phyloP scores from a whole-genome alignment of 805 yeast genomes.

The Saccharomycopsis schoenii region DNA sequence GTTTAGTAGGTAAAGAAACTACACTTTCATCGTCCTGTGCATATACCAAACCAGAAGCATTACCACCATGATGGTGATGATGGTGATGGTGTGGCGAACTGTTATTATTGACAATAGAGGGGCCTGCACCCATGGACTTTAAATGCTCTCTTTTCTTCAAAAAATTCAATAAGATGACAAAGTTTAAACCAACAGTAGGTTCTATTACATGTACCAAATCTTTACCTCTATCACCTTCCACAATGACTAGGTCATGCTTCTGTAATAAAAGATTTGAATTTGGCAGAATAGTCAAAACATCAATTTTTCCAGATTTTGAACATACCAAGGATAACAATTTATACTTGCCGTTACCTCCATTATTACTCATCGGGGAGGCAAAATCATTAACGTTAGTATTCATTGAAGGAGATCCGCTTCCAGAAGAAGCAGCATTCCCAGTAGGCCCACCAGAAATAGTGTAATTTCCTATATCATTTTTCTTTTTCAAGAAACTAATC shows the following conservation, averaged over 20 bases:
- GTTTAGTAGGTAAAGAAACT: conserved; percentile 55
- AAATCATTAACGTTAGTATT: conserved; percentile 9
- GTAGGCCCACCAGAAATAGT: not conserved
- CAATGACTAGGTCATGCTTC: conserved; percentile 58
- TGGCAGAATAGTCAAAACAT: conserved; percentile 56
- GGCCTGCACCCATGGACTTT: conserved; percentile 32
- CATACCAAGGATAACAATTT: conserved; percentile 37
- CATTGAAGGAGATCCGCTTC: conserved; percentile 10
- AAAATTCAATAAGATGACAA: conserved; percentile 65
- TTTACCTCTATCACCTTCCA: conserved; percentile 79
- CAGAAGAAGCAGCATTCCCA: conserved; percentile 14
- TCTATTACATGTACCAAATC: conserved; percentile 67
- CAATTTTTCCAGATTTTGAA: conserved; percentile 58
- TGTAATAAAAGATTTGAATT: conserved; percentile 50
- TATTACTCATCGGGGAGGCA: not conserved
- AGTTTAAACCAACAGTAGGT: conserved; percentile 49
- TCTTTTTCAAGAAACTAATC: conserved; percentile 10
- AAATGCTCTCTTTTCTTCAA: conserved; percentile 64
- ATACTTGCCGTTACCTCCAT: conserved; percentile 19
- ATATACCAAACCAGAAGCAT: conserved; percentile 13
- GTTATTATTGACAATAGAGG: conserved; percentile 6
- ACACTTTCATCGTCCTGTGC: conserved; percentile 20
- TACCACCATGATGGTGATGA: conserved; percentile 23
- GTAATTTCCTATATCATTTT: conserved; percentile 11
- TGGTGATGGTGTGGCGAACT: not conserved